Evolutionary conservation across 2,329 filamentous ascomycete genomes (phyloP).

Genomic region (Elsinoe ampelina): DNA sequence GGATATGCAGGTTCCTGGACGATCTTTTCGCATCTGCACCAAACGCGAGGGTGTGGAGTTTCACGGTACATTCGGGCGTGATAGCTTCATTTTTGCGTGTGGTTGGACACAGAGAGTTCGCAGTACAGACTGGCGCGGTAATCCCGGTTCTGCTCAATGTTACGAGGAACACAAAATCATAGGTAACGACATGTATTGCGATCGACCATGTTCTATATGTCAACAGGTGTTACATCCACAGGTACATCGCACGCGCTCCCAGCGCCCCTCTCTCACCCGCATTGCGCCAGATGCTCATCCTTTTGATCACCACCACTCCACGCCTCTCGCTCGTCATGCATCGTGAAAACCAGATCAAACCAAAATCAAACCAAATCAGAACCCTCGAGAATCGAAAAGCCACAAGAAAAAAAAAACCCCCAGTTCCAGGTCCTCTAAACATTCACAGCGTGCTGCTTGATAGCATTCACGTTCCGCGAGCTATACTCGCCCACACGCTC

Average conservation of each 20-base stretch:
- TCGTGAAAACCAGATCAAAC: background rate
- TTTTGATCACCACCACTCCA: background rate
- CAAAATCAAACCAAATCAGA: background rate
- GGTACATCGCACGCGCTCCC: background rate
- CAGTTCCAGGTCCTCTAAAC: background rate
- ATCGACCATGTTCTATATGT: background rate
- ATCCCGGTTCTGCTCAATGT: constrained; percentile 44
- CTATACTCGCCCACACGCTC: background rate
- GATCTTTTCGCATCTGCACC: constrained; percentile 43
- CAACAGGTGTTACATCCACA: background rate
- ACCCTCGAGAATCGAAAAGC: background rate
- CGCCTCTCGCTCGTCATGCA: background rate
- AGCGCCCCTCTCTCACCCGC: background rate
- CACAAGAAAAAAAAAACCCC: background rate
- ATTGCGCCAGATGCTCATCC: background rate
- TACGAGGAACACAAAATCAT: constrained; percentile 9
- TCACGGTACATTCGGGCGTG: constrained; percentile 51
- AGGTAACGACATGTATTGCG: background rate
- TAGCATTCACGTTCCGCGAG: constrained; percentile 3
- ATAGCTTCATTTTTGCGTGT: constrained; percentile 45
- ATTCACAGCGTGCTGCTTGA: constrained; percentile 1
- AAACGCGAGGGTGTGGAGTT: constrained; percentile 39
- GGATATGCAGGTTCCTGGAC: constrained; percentile 34
- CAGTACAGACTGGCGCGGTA: constrained; percentile 40
- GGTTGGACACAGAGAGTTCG: constrained; percentile 38